Conservation (phyloP, 345 rosid species). For the Streptanthus diversifolius region DNA sequence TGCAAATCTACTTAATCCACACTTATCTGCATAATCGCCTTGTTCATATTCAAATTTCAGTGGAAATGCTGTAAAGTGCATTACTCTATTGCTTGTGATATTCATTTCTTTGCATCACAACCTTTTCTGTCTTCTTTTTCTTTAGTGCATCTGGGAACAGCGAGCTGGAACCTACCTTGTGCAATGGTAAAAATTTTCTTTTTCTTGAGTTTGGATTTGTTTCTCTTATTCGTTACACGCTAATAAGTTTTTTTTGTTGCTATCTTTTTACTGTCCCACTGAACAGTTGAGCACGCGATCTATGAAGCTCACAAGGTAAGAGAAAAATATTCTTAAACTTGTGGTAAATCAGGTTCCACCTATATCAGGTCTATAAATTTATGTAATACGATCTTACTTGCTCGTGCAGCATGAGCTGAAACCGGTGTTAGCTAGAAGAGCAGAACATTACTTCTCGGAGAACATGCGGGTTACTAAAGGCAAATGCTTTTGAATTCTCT, state of each 20-base stretch:
- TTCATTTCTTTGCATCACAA: conserved; percentile 6
- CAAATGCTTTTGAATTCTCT: conserved; percentile 14
- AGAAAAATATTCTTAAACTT: neutral
- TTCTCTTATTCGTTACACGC: neutral
- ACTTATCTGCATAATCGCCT: neutral
- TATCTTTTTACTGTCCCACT: conserved; percentile 14
- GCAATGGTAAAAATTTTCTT: conserved; percentile 54
- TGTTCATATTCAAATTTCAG: neutral
- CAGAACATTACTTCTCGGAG: conserved; percentile 87
- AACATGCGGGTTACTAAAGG: conserved; percentile 77
- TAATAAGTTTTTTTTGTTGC: conserved; percentile 6
- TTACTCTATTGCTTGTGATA: neutral
- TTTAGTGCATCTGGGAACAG: conserved; percentile 70
- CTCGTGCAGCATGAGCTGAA: conserved; percentile 50
- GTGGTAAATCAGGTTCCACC: neutral
- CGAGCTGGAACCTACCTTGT: conserved; percentile 47
- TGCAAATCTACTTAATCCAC: conserved; percentile 15
- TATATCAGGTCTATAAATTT: neutral
- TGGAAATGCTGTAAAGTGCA: conserved; percentile 5
- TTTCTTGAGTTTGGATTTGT: neutral
- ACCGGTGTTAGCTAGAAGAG: conserved; percentile 66
- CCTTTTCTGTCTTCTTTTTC: conserved; percentile 7
- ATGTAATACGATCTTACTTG: conserved; percentile 3
- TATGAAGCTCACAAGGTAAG: conserved; percentile 80
- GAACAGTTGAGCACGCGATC: conserved; percentile 61